Percentiles rank a stretch among this genome's conserved stretches.
Conservation (phyloP, 352 stramenopile species). For the Blastocystis sp. region DNA sequence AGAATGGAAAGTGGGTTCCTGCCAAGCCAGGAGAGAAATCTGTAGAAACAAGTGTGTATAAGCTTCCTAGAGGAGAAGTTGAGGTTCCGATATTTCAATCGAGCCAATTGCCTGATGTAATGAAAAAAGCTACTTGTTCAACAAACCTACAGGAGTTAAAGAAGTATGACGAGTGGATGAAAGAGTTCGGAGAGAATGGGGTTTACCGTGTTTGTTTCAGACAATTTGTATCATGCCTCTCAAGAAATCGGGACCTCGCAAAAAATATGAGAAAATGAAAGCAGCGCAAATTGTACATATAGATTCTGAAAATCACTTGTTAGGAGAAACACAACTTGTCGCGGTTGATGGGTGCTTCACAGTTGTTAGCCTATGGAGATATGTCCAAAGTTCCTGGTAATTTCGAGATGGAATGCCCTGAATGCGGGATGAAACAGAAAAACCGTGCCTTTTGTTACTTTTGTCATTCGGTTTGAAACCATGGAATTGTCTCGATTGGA, state of each 20-base stretch:
- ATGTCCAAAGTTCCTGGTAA: slow-evolving; percentile 60
- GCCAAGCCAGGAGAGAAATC: not conserved
- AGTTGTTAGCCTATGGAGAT: slow-evolving; percentile 35
- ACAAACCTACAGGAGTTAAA: not conserved
- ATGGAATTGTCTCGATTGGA: not conserved
- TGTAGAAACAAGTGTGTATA: not conserved
- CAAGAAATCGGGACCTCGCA: slow-evolving; percentile 39
- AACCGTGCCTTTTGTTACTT: slow-evolving; percentile 62
- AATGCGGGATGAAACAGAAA: slow-evolving; percentile 60
- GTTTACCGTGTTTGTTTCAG: not conserved
- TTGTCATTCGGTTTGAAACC: slow-evolving; percentile 21
- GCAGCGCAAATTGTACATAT: slow-evolving; percentile 15
- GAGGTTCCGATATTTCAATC: not conserved
- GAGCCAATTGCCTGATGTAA: not conserved
- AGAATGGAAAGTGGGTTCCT: not conserved
- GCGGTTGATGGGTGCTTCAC: slow-evolving; percentile 35
- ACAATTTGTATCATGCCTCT: slow-evolving; percentile 10
- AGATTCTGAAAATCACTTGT: not conserved
- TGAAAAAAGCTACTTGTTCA: not conserved
- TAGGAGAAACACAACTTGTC: slow-evolving; percentile 46
- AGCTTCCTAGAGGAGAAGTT: not conserved
- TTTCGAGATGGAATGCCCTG: slow-evolving; percentile 54
- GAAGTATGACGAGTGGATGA: not conserved
- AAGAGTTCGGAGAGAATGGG: not conserved
- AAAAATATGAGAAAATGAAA: slow-evolving; percentile 50